Percentiles rank a stretch among this genome's conserved stretches.
Conservation (phyloP, 2,329 filamentous ascomycete genomes). For the Colletotrichum tropicale region DNA sequence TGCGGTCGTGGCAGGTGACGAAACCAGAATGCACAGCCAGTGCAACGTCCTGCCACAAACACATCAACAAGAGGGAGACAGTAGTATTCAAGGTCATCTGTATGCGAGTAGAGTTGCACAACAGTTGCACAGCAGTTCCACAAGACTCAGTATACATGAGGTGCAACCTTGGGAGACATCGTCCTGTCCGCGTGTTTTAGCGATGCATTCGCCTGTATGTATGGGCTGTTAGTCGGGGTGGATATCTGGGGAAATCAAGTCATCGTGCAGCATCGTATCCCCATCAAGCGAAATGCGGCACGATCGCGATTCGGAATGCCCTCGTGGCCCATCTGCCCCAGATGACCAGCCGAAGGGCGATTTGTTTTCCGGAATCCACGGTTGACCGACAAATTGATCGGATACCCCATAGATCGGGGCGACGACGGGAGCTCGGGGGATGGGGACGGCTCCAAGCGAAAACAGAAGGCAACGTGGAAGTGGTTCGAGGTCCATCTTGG, state of each 20-base stretch:
- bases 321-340: neutral
- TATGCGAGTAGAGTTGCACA: neutral
- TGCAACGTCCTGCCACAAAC: neutral
- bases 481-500: neutral
- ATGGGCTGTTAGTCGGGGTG: neutral
- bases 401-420: neutral
- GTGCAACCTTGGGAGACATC: neutral
- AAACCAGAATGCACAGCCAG: neutral
- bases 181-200: neutral
- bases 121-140: neutral
- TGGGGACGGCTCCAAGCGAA: neutral
- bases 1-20: neutral
- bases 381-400: neutral
- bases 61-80: neutral
- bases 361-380: neutral
- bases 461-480: neutral
- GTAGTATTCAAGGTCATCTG: neutral
- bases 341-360: neutral
- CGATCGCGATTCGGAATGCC: neutral
- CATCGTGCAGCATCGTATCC: neutral
- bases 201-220: neutral
- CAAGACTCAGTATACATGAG: neutral
- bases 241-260: constrained; percentile 3
- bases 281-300: neutral
- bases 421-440: neutral